phyloP scores from a whole-genome alignment of 257 asterid species.

The Petrea volubilis region DNA sequence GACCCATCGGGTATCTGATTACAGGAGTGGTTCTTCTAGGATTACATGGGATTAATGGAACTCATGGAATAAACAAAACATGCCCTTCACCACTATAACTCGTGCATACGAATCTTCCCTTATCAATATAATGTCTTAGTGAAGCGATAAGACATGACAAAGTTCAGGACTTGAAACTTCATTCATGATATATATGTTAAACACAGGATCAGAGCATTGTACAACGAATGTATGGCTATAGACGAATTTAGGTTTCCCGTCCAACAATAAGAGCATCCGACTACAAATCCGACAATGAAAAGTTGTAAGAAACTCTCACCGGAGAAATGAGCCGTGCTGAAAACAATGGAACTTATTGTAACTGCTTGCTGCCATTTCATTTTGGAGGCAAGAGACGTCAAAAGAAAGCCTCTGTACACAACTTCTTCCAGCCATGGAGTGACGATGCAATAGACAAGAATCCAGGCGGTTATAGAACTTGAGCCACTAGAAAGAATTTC shows the following conservation, averaged over 20 bases:
- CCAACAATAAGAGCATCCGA: conserved; percentile 87
- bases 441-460: conserved; percentile 56
- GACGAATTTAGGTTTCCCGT: conserved; percentile 70
- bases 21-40: too few species aligned
- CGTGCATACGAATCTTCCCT: too few species aligned
- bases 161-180: neutral
- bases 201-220: conserved; percentile 62
- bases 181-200: conserved; percentile 50
- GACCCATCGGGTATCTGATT: too few species aligned
- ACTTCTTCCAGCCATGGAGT: conserved; percentile 87
- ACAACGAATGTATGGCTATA: conserved; percentile 64
- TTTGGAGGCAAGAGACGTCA: conserved; percentile 63
- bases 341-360: conserved; percentile 58
- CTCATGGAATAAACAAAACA: too few species aligned
- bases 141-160: neutral
- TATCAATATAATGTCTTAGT: too few species aligned
- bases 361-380: conserved; percentile 83
- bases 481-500: conserved; percentile 64
- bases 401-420: conserved; percentile 74
- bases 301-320: conserved; percentile 74
- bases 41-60: too few species aligned
- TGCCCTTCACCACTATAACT: too few species aligned
- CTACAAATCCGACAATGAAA: conserved; percentile 56
- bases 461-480: conserved; percentile 47
- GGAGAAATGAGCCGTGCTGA: conserved; percentile 82